Evolutionary conservation across 306 rosid genomes (phyloP).

Genomic region (Acacia crassicarpa): DNA sequence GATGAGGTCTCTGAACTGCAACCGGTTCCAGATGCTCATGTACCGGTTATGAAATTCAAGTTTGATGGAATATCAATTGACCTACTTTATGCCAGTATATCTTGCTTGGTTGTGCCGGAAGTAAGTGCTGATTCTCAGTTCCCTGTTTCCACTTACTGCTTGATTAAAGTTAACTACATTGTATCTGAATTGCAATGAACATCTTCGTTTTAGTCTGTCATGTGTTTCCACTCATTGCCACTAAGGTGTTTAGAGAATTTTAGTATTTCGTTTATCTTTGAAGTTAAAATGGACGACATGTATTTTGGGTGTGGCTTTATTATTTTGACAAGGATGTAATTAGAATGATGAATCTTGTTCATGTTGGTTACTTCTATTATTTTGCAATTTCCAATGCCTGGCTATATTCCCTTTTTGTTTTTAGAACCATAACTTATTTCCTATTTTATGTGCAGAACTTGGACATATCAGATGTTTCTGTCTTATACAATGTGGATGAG

Average conservation of each 20-base stretch:
- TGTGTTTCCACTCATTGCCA: background rate
- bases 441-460: constrained; percentile 58
- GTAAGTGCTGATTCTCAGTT: constrained; percentile 44
- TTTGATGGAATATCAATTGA: constrained; percentile 84
- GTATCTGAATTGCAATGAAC: background rate
- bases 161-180: background rate
- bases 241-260: background rate
- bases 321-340: background rate
- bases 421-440: constrained; percentile 21
- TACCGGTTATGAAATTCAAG: constrained; percentile 94
- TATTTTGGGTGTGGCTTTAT: background rate
- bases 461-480: constrained; percentile 73
- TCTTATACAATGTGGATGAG: constrained; percentile 77
- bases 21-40: constrained; percentile 90
- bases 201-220: background rate
- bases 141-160: background rate
- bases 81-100: constrained; percentile 88
- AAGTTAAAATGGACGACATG: background rate
- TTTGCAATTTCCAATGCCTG: background rate
- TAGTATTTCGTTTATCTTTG: background rate
- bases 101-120: constrained; percentile 76
- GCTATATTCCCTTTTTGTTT: background rate
- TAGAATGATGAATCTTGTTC: background rate
- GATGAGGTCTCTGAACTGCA: constrained; percentile 83
- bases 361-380: background rate